These are phyloP conservation scores for Parasitella parasitica DNA, from an alignment of 371 early-diverging fungal genomes.

Conservation along the genomic window DNA sequence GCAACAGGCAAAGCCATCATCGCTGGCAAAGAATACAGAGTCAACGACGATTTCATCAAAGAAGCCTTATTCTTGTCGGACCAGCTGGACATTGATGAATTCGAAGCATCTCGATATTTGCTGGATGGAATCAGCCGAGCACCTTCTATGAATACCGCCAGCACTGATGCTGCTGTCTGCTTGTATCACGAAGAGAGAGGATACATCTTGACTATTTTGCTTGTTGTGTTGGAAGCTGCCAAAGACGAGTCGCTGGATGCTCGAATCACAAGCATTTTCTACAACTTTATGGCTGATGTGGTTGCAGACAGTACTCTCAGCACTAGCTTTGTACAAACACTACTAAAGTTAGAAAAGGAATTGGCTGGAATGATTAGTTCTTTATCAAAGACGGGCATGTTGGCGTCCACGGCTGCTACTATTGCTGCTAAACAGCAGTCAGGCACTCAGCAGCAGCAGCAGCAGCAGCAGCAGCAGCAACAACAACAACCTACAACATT, in stretches of 20 bases:
- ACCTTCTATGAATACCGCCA: conserved; percentile 50
- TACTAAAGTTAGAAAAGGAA: not conserved
- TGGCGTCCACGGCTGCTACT: not conserved
- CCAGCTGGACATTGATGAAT: conserved; percentile 75
- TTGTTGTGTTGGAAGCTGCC: conserved; percentile 59
- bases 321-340: not conserved
- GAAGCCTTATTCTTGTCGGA: conserved; percentile 69
- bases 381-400: conserved; percentile 5
- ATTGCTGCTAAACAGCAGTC: not conserved
- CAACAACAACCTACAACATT: not conserved
- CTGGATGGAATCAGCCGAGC: conserved; percentile 45
- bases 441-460: not conserved
- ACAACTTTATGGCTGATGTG: conserved; percentile 27
- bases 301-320: not conserved
- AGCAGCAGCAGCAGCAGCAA: no score
- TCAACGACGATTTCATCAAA: conserved; percentile 66
- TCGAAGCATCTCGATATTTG: conserved; percentile 66
- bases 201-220: conserved; percentile 61
- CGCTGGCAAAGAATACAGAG: conserved; percentile 46
- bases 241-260: conserved; percentile 46
- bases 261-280: conserved; percentile 45
- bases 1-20: conserved; percentile 37
- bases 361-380: conserved; percentile 15
- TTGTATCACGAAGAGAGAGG: conserved; percentile 72
- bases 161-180: conserved; percentile 68